Conservation (phyloP, 2,329 filamentous ascomycete species). For the Aspergillus texensis region DNA sequence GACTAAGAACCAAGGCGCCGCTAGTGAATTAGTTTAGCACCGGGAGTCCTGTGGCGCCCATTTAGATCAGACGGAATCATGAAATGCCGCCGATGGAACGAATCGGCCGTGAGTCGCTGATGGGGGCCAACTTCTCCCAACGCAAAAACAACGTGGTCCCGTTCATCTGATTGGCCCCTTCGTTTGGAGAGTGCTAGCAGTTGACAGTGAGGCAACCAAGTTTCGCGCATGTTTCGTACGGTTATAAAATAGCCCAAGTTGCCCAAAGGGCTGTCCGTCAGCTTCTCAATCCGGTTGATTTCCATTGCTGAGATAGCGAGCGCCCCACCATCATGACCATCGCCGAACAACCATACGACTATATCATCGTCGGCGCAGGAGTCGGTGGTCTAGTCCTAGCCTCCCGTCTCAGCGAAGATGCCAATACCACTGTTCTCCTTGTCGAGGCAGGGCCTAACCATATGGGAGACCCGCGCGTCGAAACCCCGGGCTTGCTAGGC, state of each 20-base stretch:
- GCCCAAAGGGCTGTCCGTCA: background rate
- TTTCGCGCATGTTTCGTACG: background rate
- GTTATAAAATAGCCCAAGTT: background rate
- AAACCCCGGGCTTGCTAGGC: constrained; percentile 25
- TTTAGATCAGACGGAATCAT: too few relatives aligned
- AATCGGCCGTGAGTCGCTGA: too few relatives aligned
- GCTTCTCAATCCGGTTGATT: background rate
- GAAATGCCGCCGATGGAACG: too few relatives aligned
- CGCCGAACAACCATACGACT: background rate
- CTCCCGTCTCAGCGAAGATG: constrained; percentile 33
- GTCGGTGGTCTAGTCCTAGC: constrained; percentile 36
- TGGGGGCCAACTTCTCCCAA: too few relatives aligned
- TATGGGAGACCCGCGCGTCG: constrained; percentile 26
- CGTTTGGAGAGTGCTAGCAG: accelerated
- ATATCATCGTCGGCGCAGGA: constrained; percentile 28
- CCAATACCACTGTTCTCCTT: constrained; percentile 27
- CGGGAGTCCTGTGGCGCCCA: background rate
- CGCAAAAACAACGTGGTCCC: background rate
- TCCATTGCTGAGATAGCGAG: background rate
- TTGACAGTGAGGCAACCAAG: background rate
- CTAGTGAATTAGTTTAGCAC: background rate
- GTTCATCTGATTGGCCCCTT: background rate
- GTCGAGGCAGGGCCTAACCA: constrained; percentile 32
- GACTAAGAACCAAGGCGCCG: too few relatives aligned
- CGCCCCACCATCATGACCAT: background rate